Conservation (phyloP, 163 green algal species). For the Picocystis sp. region DNA sequence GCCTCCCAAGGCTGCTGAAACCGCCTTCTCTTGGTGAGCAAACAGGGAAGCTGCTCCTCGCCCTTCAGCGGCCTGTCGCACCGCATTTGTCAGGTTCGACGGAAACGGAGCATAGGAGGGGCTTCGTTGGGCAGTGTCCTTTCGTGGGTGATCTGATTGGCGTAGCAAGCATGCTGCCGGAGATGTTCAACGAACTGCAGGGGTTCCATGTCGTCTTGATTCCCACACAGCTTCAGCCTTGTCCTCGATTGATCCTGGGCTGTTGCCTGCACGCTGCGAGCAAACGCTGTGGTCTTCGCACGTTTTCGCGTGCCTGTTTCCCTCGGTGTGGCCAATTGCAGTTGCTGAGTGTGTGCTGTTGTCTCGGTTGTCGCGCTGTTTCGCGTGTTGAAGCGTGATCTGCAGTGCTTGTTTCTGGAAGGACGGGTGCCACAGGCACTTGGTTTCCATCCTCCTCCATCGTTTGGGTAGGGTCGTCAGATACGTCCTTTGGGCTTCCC, state of each 20-base stretch:
- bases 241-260: neutral
- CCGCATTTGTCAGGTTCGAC: neutral
- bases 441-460: too few species aligned
- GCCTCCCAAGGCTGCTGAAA: slow-evolving; percentile 34
- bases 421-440: too few species aligned
- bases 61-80: neutral
- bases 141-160: neutral
- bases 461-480: too few species aligned
- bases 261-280: too few species aligned
- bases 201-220: neutral
- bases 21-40: slow-evolving; percentile 36
- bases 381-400: too few species aligned
- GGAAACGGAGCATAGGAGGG: neutral
- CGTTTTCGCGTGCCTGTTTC: too few species aligned
- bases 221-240: neutral
- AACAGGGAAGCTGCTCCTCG: neutral
- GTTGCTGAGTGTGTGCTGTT: too few species aligned
- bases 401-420: too few species aligned
- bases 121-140: slow-evolving; percentile 2
- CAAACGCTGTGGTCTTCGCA: too few species aligned
- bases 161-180: neutral
- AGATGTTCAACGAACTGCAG: neutral
- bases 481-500: too few species aligned
- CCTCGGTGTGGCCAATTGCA: too few species aligned
- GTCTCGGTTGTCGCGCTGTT: too few species aligned